Conservation (phyloP, 192 early-diverging fungal species). For the Powellomyces hirtus region DNA sequence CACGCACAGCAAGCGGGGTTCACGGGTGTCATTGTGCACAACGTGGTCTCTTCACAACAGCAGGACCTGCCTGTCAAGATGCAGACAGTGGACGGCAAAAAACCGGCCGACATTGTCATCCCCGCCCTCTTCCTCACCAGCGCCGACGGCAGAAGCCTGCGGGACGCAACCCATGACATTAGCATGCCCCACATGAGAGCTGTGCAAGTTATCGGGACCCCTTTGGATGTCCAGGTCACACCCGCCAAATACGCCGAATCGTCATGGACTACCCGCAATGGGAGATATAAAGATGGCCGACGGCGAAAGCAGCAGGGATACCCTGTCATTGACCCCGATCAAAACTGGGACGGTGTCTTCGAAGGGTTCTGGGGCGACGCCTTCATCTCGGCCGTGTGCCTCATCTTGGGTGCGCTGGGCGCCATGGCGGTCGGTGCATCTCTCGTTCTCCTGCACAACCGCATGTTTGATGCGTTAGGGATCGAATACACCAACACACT, state of each 20-base stretch:
- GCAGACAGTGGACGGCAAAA: conserved; percentile 13
- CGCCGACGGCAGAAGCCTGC: conserved; percentile 16
- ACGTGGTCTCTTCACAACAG: neutral
- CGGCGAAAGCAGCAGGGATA: neutral
- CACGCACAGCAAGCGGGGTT: conserved; percentile 47
- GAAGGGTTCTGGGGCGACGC: conserved; percentile 1
- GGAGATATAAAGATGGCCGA: neutral
- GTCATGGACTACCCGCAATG: too few species aligned
- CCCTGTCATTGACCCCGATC: conserved; percentile 1
- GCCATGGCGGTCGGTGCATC: conserved; percentile 14
- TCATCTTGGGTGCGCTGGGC: conserved; percentile 8
- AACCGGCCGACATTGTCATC: neutral
- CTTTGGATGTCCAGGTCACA: too few species aligned
- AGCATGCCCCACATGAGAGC: neutral
- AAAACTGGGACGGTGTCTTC: neutral
- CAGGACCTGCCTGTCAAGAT: conserved; percentile 37
- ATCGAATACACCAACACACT: neutral
- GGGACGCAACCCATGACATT: neutral
- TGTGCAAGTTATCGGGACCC: neutral
- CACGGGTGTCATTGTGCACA: conserved; percentile 36
- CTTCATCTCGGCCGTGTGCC: conserved; percentile 2
- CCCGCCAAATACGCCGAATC: too few species aligned
- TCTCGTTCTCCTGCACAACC: conserved; percentile 18
- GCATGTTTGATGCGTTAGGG: conserved; percentile 11
- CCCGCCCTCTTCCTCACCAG: conserved; percentile 36